Evolutionary conservation across 2,329 filamentous ascomycete species (phyloP).

Genomic region (Aspergillus carbonarius): DNA sequence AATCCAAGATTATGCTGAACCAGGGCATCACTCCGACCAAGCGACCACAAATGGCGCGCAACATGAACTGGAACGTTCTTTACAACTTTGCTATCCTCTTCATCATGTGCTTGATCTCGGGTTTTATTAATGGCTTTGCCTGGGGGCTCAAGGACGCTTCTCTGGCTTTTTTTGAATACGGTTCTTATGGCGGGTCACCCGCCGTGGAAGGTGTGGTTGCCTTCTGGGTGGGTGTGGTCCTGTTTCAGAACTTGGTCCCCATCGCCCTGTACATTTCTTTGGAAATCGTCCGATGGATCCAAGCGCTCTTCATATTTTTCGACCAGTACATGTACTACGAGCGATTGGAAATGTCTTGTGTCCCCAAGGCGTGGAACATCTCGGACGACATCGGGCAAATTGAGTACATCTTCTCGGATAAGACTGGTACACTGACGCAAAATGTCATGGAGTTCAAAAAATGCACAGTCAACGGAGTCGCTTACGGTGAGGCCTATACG

Average conservation of each 20-base stretch:
- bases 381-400: slow-evolving; percentile 67
- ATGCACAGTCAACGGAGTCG: slow-evolving; percentile 43
- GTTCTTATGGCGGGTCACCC: slow-evolving; percentile 1
- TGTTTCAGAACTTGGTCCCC: slow-evolving; percentile 7
- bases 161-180: slow-evolving; percentile 2
- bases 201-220: slow-evolving; percentile 2
- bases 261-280: slow-evolving; percentile 5
- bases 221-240: slow-evolving; percentile 2
- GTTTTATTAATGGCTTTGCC: slow-evolving; percentile 6
- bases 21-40: slow-evolving; percentile 4
- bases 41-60: slow-evolving; percentile 5
- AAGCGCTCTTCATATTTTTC: slow-evolving; percentile 3
- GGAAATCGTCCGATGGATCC: slow-evolving; percentile 3
- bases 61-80: slow-evolving; percentile 5
- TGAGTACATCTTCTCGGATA: slow-evolving; percentile 97
- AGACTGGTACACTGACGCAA: slow-evolving; percentile 83
- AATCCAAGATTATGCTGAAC: slow-evolving; percentile 7
- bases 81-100: slow-evolving; percentile 6
- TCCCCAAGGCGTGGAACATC: slow-evolving; percentile 2
- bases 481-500: slow-evolving; percentile 4
- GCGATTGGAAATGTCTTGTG: slow-evolving; percentile 1
- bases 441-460: slow-evolving; percentile 99
- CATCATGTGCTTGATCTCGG: slow-evolving; percentile 7
- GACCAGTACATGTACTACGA: slow-evolving; percentile 5
- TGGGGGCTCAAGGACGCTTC: slow-evolving; percentile 1